Base-by-base conservation (phyloP, 345 rosid genomes). In the Eucalyptus sideroxylon region DNA sequence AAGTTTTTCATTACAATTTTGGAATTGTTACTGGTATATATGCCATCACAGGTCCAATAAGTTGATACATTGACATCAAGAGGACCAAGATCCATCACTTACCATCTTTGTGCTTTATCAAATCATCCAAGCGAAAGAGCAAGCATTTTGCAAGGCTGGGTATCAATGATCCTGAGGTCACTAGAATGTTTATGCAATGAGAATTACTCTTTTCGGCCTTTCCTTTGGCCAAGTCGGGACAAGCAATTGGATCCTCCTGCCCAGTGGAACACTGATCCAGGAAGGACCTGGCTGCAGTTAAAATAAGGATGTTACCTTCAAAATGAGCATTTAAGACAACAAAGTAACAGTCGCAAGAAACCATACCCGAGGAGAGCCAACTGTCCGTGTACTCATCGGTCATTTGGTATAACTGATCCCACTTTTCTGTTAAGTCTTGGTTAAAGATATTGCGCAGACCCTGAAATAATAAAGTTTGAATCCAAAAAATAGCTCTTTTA, bases 111-210 rank as follows among this genome's bases (percentile, higher is more conserved):
- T 91, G 94, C n/a, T 92, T 81, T 90, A 97, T 88, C 91, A 94
- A 92, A 86, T 86, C 69, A 92, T 96, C 95, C 60, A 97, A 94
- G 49, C 95, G 94, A 91, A 95, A 97, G 89, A 96, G 96, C 88
- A 96, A 88, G 93, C 99, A 97, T 92, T 97, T 96, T 77, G 95
- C 96, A 4, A 96, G 95, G 94, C 98, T 97, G 11, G 99, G 99
- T 91, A 97, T 93, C 93, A 97, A 94, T 19, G 97, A 95, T 72
- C 99, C 98, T 5, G 97, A 95, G 91, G 99, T 97, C 93, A 97
- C 98, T 83, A 97, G 91, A 90, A 97, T 89, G 93, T 97, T 96
- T 89, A 97, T 89, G 90, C 93, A 91, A 60, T 90, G 87, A 86
- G 69, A 51, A 77, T 91, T 91, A 50, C 89, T 92, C 27, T 90